Conservation (phyloP, 441 rosid species). For the Theobroma grandiflorum region DNA sequence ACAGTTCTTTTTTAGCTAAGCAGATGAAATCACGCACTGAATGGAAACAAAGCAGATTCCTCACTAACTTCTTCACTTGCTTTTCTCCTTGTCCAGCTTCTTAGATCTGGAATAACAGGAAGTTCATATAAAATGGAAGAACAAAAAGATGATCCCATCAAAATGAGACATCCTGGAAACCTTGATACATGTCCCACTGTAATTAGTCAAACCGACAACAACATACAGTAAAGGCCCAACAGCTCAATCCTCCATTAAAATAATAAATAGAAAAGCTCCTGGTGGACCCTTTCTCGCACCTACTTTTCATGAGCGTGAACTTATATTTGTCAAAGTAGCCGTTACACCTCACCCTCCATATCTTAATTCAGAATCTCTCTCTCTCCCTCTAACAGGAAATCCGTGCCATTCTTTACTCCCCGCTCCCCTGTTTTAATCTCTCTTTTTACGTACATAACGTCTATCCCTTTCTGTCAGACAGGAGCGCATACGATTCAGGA, state of each 20-base stretch:
- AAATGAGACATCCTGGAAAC: neutral
- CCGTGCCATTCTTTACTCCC: constrained; percentile 37
- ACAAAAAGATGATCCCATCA: neutral
- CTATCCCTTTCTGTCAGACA: constrained; percentile 26
- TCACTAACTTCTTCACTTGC: neutral
- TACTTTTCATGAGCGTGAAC: constrained; percentile 24
- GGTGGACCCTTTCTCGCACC: constrained; percentile 8
- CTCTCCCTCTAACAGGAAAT: constrained; percentile 35
- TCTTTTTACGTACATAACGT: constrained; percentile 16
- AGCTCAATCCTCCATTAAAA: constrained; percentile 2
- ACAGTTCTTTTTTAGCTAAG: too few relatives aligned
- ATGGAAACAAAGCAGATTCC: neutral
- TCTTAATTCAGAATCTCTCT: constrained; percentile 18
- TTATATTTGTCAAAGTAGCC: constrained; percentile 75
- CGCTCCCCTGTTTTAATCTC: constrained; percentile 30
- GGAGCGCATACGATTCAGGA: neutral
- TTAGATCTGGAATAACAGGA: neutral
- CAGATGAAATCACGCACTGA: neutral
- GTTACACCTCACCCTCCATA: constrained; percentile 55
- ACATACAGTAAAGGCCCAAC: neutral
- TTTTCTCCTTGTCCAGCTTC: neutral
- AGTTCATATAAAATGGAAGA: neutral
- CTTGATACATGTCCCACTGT: neutral
- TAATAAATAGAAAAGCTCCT: neutral
- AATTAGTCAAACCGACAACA: constrained; percentile 1